Conservation (phyloP, 208 protist species). For the Leishmania lainsoni region DNA sequence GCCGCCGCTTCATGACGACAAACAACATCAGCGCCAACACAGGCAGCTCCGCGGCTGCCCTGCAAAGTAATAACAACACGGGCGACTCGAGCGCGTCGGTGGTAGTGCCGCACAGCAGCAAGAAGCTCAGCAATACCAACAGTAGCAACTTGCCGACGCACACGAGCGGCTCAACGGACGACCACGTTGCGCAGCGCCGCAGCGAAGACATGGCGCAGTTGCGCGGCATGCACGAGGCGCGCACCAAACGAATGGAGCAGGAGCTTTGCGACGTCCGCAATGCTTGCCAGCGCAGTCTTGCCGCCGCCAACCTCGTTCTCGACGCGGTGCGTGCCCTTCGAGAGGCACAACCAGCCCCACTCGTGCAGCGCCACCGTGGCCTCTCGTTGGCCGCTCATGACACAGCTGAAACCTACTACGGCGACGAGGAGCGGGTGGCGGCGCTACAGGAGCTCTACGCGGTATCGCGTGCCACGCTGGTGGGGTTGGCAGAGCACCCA, state of each 20-base stretch:
- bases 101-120: conserved; percentile 9
- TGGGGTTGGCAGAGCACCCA: conserved; percentile 9
- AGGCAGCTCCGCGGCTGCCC: not conserved
- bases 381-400: conserved; percentile 71
- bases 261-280: conserved; percentile 37
- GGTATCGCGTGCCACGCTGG: conserved; percentile 18
- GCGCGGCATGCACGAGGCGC: conserved; percentile 18
- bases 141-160: not conserved
- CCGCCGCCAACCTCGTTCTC: conserved; percentile 68
- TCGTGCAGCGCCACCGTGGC: conserved; percentile 50
- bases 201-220: conserved; percentile 22
- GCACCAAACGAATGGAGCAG: conserved; percentile 27
- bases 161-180: conserved; percentile 16
- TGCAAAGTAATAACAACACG: not conserved
- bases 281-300: conserved; percentile 62
- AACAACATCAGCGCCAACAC: not conserved
- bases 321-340: conserved; percentile 58
- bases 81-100: not conserved
- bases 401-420: conserved; percentile 33
- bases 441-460: conserved; percentile 23
- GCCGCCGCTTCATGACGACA: conserved; percentile 8
- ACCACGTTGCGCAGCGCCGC: conserved; percentile 12
- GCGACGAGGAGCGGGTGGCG: conserved; percentile 30
- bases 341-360: conserved; percentile 36
- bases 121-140: conserved; percentile 17